Base-by-base conservation (phyloP, 768 basidiomycete genomes). In the Lentinula detonsa region DNA sequence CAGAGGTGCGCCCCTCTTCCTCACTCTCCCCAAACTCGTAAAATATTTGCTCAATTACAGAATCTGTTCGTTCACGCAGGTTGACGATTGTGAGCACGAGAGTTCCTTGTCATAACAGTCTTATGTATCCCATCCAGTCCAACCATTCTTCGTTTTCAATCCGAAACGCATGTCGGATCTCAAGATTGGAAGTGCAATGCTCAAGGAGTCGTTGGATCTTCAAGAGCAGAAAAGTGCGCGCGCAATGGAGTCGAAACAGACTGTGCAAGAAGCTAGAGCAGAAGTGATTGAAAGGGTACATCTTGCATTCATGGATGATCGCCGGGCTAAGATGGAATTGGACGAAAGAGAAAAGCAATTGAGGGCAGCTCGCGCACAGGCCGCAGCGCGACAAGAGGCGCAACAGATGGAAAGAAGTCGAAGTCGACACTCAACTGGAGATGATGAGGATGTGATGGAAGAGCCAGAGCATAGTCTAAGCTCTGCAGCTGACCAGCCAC, bases 281-380 rank as follows among this genome's bases (percentile, higher is more conserved):
- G 78, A 75, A 5, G 84, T 75, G 8, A 80, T 83, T 35, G 76
- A 83, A 62, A 85, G 83, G 74, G 91, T 85, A 57, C 90, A 85
- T 69, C 72, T 91, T 54, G 87, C 87, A 1, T 93, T 84, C 69
- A 78, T 91, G 67, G 92, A 94, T 51, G 92, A 94, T 68, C 81
- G 92, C 55, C 86, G 78, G 67, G 72, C 75, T 1, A 87, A 85
- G 66, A 70, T 73, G 65, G 57, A 81, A 61, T 72, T 71, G 7
- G 85, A 91, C 61, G 75, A 87, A 66, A 76, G 83, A 64, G 90
- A 93, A 63, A 81, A 73, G 68, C 75, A 83, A 62, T 73, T 70
- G 54, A 74, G 84, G 48, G 75, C 67, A 59, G 80, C 79, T 46
- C 75, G 77, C 51, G 74, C 70, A 42, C 71, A 66, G 46, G 61